phyloP scores from a whole-genome alignment of 257 asterid genomes.

The Scutellaria minor region DNA sequence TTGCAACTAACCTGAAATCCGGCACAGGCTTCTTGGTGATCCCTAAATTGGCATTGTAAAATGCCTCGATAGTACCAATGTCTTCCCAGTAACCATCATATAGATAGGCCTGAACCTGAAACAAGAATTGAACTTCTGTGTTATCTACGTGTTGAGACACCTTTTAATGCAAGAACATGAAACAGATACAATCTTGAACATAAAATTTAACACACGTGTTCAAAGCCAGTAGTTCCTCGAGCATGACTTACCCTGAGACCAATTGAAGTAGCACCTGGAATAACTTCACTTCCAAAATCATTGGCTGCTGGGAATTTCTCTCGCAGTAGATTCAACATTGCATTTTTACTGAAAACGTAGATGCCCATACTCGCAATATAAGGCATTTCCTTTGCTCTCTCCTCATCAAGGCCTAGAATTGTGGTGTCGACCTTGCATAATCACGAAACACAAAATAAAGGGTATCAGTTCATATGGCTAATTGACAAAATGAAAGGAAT shows the following conservation, averaged over 20 bases:
- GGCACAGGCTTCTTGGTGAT: constrained; percentile 68
- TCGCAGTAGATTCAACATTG: constrained; percentile 53
- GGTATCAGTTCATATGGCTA: background rate
- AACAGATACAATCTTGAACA: constrained; percentile 3
- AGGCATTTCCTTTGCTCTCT: constrained; percentile 73
- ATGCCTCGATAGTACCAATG: constrained; percentile 70
- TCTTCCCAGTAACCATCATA: constrained; percentile 77
- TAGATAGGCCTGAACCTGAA: constrained; percentile 68
- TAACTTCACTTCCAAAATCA: constrained; percentile 73
- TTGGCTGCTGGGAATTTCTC: constrained; percentile 63
- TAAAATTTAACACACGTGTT: background rate
- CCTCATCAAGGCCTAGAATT: constrained; percentile 67
- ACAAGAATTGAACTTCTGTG: background rate
- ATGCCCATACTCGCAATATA: constrained; percentile 74
- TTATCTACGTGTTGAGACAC: background rate
- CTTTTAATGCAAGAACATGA: constrained; percentile 16
- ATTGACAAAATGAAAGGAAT: background rate
- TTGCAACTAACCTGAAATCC: constrained; percentile 54
- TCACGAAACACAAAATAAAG: background rate
- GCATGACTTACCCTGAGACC: constrained; percentile 60
- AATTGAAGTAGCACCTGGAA: constrained; percentile 72
- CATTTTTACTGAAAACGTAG: constrained; percentile 63
- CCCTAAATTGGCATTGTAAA: constrained; percentile 70
- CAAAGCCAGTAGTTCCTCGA: background rate
- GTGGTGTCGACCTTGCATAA: constrained; percentile 63